Evolutionary conservation across 257 asterid species (phyloP).

Genomic region (Nicotiana sylvestris): DNA sequence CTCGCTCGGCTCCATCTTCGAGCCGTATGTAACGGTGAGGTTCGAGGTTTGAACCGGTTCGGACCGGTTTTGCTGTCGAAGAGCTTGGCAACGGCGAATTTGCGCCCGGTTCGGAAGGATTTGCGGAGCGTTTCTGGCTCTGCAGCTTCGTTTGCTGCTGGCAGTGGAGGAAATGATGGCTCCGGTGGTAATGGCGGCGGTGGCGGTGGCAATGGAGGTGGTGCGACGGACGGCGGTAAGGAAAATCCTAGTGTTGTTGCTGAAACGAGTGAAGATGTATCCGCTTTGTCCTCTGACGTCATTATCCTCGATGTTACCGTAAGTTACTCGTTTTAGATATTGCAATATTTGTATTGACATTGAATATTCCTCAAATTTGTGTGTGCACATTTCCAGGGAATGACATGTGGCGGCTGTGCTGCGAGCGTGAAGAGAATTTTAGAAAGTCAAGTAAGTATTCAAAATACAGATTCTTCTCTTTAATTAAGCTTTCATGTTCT

Average conservation of each 20-base stretch:
- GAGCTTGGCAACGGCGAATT: conserved; percentile 22
- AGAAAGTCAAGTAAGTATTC: conserved; percentile 45
- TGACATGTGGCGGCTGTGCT: conserved; percentile 55
- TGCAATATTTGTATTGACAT: background rate
- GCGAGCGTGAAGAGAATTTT: conserved; percentile 53
- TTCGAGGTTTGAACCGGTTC: conserved; percentile 23
- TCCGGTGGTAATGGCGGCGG: conserved; percentile 37
- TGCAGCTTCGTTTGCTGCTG: conserved; percentile 56
- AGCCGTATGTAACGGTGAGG: background rate
- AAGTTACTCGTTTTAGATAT: conserved; percentile 20
- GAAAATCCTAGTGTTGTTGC: conserved; percentile 46
- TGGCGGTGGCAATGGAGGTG: conserved; percentile 52
- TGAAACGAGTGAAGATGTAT: conserved; percentile 47
- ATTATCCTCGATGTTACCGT: conserved; percentile 89
- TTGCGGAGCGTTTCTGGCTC: conserved; percentile 44
- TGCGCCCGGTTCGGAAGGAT: conserved; percentile 20
- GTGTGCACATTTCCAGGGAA: conserved; percentile 29
- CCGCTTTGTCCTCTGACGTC: conserved; percentile 68
- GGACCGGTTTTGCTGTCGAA: conserved; percentile 27
- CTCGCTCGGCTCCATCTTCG: conserved; percentile 40
- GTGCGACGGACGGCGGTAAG: conserved; percentile 55
- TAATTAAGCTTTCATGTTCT: background rate
- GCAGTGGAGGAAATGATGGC: conserved; percentile 70
- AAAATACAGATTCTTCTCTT: background rate
- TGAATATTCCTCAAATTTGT: background rate